Conservation (phyloP, 495 filamentous ascomycete genomes). For the Chaetomidium leptoderma region DNA sequence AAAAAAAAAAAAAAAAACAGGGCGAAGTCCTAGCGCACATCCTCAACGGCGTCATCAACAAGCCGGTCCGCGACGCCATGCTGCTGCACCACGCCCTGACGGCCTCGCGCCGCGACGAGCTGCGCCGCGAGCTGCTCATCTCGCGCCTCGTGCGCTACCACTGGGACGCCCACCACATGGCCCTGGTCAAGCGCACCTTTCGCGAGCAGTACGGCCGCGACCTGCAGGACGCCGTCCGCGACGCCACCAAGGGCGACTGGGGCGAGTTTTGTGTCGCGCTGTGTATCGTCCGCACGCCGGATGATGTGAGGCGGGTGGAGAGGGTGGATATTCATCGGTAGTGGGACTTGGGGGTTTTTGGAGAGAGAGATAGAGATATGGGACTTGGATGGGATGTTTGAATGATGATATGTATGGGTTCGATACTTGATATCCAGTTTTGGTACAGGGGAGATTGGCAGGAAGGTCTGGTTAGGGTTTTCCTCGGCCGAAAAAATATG, state of each 20-base stretch:
- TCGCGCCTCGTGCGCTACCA: constrained; percentile 75
- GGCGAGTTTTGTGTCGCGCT: constrained; percentile 50
- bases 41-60: constrained; percentile 94
- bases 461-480: too few species aligned
- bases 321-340: constrained; percentile 28
- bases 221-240: constrained; percentile 57
- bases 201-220: constrained; percentile 65
- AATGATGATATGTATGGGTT: too few species aligned
- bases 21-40: constrained; percentile 94
- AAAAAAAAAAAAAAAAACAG: too few species aligned
- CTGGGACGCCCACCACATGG: constrained; percentile 76
- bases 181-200: constrained; percentile 65
- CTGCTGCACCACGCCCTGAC: constrained; percentile 89
- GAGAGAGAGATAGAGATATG: too few species aligned
- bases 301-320: constrained; percentile 47
- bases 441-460: too few species aligned
- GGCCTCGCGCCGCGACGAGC: constrained; percentile 54
- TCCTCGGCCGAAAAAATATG: too few species aligned
- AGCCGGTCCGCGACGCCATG: constrained; percentile 87
- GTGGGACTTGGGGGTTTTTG: too few species aligned
- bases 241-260: constrained; percentile 50
- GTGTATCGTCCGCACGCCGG: constrained; percentile 51
- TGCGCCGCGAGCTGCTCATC: constrained; percentile 78
- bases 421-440: too few species aligned
- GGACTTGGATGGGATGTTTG: too few species aligned